Conservation (phyloP, 148 eudicot species). For the Fagopyrum tataricum region DNA sequence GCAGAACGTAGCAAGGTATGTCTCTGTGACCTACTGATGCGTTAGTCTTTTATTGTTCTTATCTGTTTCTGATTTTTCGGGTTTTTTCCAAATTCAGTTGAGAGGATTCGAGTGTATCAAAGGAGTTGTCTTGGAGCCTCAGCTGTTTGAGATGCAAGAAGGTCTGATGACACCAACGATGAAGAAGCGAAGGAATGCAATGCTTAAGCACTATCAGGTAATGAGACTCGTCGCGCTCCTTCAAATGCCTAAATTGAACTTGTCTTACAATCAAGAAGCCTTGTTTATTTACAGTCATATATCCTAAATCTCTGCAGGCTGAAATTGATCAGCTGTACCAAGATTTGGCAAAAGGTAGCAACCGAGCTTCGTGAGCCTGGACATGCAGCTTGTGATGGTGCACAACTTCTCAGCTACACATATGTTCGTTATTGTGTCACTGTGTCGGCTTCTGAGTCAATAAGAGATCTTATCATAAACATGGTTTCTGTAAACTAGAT, state of each 20-base stretch:
- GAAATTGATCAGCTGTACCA: slow-evolving; percentile 8
- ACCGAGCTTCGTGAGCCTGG: background rate
- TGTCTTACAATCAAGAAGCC: slow-evolving; percentile 29
- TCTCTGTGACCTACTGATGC: background rate
- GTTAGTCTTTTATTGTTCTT: background rate
- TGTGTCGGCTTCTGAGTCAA: background rate
- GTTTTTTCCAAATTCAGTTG: slow-evolving; percentile 54
- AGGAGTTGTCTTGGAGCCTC: slow-evolving; percentile 70
- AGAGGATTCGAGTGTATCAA: slow-evolving; percentile 77
- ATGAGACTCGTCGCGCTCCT: slow-evolving; percentile 53
- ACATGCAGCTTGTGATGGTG: background rate
- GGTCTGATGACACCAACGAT: slow-evolving; percentile 75
- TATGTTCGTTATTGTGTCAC: background rate
- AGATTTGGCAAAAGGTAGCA: background rate
- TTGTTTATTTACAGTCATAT: background rate
- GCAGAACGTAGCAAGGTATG: slow-evolving; percentile 84
- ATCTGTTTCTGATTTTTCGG: background rate
- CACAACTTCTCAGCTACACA: background rate
- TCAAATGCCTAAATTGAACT: slow-evolving; percentile 71
- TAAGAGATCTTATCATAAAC: background rate
- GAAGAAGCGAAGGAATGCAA: slow-evolving; percentile 68
- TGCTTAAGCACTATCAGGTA: slow-evolving; percentile 76
- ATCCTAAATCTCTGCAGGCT: background rate
- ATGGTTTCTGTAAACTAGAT: background rate
- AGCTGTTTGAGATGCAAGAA: slow-evolving; percentile 45